Conservation (phyloP, 2,329 filamentous ascomycete genomes). For the Incumbomyces delicatus region DNA sequence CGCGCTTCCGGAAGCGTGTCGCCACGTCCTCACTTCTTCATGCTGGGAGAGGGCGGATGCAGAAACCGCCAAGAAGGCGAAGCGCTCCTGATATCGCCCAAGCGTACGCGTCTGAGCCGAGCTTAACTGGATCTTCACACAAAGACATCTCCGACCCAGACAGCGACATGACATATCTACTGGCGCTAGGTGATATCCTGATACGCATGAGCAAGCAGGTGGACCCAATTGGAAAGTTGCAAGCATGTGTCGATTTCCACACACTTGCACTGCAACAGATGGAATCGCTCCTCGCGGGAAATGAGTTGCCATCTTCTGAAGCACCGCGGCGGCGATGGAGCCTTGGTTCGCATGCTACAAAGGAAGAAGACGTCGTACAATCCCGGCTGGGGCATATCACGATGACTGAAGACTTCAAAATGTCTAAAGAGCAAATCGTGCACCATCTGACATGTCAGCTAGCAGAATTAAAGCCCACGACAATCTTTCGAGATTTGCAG, state of each 20-base stretch:
- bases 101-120: not conserved
- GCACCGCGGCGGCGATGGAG: constrained; percentile 12
- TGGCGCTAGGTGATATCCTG: constrained; percentile 46
- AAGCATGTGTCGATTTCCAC: constrained; percentile 72
- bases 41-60: not conserved
- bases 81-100: not conserved
- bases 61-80: not conserved
- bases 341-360: constrained; percentile 12
- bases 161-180: not conserved
- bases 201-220: constrained; percentile 82
- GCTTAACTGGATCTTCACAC: not conserved
- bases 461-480: constrained; percentile 62
- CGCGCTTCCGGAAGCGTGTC: constrained; percentile 12
- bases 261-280: constrained; percentile 62
- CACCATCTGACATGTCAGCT: constrained; percentile 59
- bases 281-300: not conserved
- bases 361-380: constrained; percentile 15
- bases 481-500: constrained; percentile 71
- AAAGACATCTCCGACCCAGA: not conserved
- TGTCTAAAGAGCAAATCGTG: constrained; percentile 27
- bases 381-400: constrained; percentile 27
- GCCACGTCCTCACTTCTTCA: not conserved
- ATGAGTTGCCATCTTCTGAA: not conserved
- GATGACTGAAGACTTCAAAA: constrained; percentile 7
- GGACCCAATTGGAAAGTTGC: constrained; percentile 78